Evolutionary conservation across 2,329 filamentous ascomycete species (phyloP), one percentile per base, ranked within the genome.

Genomic region (Allantophomopsis lycopodina): DNA sequence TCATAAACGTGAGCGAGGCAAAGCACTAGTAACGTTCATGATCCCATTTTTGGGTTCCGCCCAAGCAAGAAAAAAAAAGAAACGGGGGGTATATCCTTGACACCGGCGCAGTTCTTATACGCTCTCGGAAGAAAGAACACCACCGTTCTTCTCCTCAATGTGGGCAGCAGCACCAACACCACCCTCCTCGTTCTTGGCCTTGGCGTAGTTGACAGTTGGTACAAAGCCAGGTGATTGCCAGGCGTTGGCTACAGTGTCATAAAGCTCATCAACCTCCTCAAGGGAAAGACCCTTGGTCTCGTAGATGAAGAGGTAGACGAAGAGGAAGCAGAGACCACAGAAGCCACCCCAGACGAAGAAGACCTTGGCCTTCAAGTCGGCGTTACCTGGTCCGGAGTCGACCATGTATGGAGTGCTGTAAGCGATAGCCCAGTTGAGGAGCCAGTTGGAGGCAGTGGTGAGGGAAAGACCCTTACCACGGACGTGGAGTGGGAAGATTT

Each of bases 401-500:
- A 82, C 71, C 61, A 84, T 77, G 68, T 80, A 84, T 12, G 80
- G 79, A 7, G 75, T 83, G 60, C 86, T 83, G 58, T 85, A 71
- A 42, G 75, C 69, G 49, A 76, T 75, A 57, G 69, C 71, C 59
- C 79, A 85, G 66, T 87, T 91, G 83, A 84, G 91, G 46, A 91
- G 72, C 85, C 85, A 93, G 73, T 93, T 93, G 57, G 79, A 86
- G 44, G 86, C 83, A 7, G 87, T 93, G 34, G 85, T 88, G 35
- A 94, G 71, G 51, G 73, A 85, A 44, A 94, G 85, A 65, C 86
- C 86, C 49, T 84, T 83, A 32, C 87, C 83, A 54, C 87, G 83
- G 62, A 94, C 89, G 45, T 83, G 84, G 39, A 94, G 75, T 42
- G 86, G 85, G 75, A 83, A 94, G 61, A 91, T 82, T 66, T 94